These are phyloP conservation scores for Entomophthora muscae DNA, from an alignment of 371 early-diverging fungal species.

Conservation along the genomic window DNA sequence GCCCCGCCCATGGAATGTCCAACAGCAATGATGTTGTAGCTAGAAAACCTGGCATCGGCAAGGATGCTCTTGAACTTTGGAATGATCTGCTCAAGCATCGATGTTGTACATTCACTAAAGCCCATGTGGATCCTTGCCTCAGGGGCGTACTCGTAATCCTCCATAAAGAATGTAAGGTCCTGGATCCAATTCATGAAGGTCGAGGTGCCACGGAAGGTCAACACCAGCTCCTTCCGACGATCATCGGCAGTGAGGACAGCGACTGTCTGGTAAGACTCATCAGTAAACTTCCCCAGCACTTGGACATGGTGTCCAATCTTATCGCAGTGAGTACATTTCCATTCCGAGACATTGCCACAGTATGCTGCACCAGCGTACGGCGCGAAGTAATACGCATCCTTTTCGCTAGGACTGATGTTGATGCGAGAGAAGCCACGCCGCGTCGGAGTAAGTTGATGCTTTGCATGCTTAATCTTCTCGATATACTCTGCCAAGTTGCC, in stretches of 20 bases:
- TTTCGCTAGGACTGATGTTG: no score
- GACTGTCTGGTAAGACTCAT: background rate
- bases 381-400: background rate
- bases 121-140: background rate
- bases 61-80: background rate
- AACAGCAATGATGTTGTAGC: constrained; percentile 9
- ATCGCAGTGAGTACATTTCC: background rate
- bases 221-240: background rate
- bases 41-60: background rate
- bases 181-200: background rate
- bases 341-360: background rate
- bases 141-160: background rate
- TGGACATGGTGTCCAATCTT: background rate
- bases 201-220: background rate
- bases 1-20: constrained; percentile 12
- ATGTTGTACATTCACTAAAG: background rate
- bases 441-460: no score
- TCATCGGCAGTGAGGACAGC: background rate
- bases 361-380: background rate
- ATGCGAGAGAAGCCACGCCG: no score
- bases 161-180: background rate
- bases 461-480: no score
- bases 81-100: background rate
- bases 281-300: background rate
- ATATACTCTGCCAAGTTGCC: no score